phyloP scores from a whole-genome alignment of 2,329 filamentous ascomycete genomes.

The Anthostomella pinea region DNA sequence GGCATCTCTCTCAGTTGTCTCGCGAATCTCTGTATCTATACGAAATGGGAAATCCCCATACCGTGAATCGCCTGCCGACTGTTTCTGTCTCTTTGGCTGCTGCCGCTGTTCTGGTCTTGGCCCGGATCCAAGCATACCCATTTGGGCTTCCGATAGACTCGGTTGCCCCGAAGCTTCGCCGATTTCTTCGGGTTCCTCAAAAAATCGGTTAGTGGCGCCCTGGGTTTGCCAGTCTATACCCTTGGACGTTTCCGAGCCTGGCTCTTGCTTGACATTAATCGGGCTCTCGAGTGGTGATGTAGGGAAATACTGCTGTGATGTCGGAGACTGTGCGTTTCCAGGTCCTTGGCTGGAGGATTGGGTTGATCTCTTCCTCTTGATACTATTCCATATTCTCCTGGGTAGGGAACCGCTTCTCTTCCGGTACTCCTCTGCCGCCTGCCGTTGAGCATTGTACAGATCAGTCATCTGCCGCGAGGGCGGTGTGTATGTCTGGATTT shows the following conservation, averaged over 20 bases:
- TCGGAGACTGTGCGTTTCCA: conserved; percentile 17
- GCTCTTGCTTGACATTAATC: conserved; percentile 20
- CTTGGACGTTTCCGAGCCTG: conserved; percentile 11
- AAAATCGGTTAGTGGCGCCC: conserved; percentile 13
- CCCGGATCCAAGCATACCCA: too few species aligned
- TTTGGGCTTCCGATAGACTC: too few species aligned
- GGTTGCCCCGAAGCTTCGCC: conserved; percentile 11
- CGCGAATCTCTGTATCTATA: conserved; percentile 23
- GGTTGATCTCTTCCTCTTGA: conserved; percentile 31
- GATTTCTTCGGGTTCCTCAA: conserved; percentile 28
- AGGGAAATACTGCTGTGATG: conserved; percentile 21
- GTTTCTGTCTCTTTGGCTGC: conserved; percentile 18
- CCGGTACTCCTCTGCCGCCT: conserved; percentile 27
- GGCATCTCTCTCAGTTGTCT: conserved; percentile 28
- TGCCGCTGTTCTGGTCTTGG: conserved; percentile 13
- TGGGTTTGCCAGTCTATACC: conserved; percentile 10
- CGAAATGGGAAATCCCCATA: conserved; percentile 20
- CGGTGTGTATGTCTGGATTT: conserved; percentile 21
- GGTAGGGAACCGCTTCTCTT: conserved; percentile 29
- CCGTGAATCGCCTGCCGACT: conserved; percentile 20
- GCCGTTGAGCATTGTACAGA: conserved; percentile 30
- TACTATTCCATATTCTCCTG: conserved; percentile 25
- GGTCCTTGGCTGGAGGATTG: conserved; percentile 23
- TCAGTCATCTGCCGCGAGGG: conserved; percentile 30
- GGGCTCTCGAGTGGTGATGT: conserved; percentile 18